A percentile compares a stretch with the other conserved stretches of the same genome.
Conservation (phyloP, 805 yeast species). For the Sungouiella thailandica region DNA sequence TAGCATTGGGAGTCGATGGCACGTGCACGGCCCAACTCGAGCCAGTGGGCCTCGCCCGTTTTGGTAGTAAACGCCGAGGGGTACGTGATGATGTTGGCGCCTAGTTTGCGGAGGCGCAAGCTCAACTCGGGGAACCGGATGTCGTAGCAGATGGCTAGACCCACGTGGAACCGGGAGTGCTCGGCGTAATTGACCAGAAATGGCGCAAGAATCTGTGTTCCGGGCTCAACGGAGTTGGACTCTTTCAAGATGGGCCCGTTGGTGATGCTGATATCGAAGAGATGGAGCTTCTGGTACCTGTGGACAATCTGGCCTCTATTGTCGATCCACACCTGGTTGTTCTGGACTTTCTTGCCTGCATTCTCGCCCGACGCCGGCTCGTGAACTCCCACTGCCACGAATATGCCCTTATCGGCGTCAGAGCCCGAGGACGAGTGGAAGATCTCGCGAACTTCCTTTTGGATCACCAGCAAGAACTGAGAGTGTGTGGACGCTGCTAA, state of each 20-base stretch:
- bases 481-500: conserved; percentile 45
- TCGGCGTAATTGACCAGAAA: conserved; percentile 6
- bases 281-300: conserved; percentile 78
- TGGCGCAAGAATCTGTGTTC: conserved; percentile 40
- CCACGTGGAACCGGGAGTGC: conserved; percentile 38
- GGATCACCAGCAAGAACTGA: conserved; percentile 41
- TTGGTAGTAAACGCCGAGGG: conserved; percentile 93
- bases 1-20: conserved; percentile 87
- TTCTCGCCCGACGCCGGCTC: conserved; percentile 50
- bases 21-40: conserved; percentile 67
- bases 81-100: conserved; percentile 73
- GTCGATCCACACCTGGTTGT: conserved; percentile 69
- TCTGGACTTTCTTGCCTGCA: conserved; percentile 42
- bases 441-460: conserved; percentile 32
- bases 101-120: conserved; percentile 48
- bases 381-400: conserved; percentile 84
- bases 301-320: conserved; percentile 59
- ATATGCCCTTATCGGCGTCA: conserved; percentile 40
- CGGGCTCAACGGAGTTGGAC: conserved; percentile 79
- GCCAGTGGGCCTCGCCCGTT: conserved; percentile 93
- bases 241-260: conserved; percentile 81
- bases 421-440: conserved; percentile 19
- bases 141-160: conserved; percentile 79
- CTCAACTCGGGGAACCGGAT: conserved; percentile 83
- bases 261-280: conserved; percentile 81